Evolutionary conservation across 345 rosid genomes (phyloP).

Genomic region (Stellera chamaejasme): DNA sequence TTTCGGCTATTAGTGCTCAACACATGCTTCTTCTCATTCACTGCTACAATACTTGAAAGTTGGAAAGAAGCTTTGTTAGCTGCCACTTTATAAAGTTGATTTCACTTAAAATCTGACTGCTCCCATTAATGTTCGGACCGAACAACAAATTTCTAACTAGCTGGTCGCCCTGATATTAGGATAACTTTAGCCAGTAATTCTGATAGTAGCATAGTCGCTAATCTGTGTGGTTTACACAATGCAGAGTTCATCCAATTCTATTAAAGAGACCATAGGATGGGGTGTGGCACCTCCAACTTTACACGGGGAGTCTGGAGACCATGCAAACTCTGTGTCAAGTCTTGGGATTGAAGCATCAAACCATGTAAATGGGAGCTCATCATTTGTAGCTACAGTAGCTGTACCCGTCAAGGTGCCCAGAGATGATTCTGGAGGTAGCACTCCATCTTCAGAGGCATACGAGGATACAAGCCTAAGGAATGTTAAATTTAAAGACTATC

Average conservation of each 20-base stretch:
- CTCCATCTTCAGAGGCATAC: slow-evolving; percentile 11
- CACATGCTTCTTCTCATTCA: too few relatives aligned
- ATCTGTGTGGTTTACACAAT: slow-evolving; percentile 10
- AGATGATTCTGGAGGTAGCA: slow-evolving; percentile 13
- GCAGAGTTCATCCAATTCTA: slow-evolving; percentile 29
- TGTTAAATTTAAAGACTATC: slow-evolving; percentile 13
- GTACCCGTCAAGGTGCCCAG: slow-evolving; percentile 9
- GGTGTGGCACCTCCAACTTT: slow-evolving; percentile 19
- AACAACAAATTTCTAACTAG: too few relatives aligned
- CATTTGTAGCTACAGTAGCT: slow-evolving; percentile 14
- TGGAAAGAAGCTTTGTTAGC: too few relatives aligned
- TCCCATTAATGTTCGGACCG: too few relatives aligned
- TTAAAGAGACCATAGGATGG: slow-evolving; percentile 15
- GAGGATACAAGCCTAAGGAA: slow-evolving; percentile 13
- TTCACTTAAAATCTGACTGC: too few relatives aligned
- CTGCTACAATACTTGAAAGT: too few relatives aligned
- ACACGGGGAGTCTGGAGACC: neutral
- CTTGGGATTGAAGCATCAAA: slow-evolving; percentile 16
- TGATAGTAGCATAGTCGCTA: neutral
- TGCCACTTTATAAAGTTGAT: too few relatives aligned
- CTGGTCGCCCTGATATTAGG: too few relatives aligned
- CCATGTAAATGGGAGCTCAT: slow-evolving; percentile 14
- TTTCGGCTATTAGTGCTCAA: too few relatives aligned
- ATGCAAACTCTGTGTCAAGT: slow-evolving; percentile 15
- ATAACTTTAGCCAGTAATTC: too few relatives aligned